Evolutionary conservation across 495 filamentous ascomycete species (phyloP).

Genomic region (Daldinia grandis): DNA sequence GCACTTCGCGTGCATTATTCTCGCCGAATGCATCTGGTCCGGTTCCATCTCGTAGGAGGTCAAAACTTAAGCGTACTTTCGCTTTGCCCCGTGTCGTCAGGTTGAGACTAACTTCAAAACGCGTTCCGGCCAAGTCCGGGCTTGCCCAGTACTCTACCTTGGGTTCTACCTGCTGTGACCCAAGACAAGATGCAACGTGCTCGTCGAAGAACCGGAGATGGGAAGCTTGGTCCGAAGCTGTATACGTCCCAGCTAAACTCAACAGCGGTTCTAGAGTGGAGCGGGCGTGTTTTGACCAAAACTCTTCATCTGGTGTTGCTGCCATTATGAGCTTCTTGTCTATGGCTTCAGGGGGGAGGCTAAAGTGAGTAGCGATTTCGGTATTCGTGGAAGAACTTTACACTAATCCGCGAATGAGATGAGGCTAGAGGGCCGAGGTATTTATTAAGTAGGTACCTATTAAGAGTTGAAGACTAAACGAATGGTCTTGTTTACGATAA

Average conservation of each 20-base stretch:
- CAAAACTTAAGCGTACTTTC: conserved; percentile 2
- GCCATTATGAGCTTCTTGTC: neutral
- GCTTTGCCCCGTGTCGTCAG: conserved; percentile 3
- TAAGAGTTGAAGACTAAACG: neutral
- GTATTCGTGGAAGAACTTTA: neutral
- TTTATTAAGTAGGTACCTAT: neutral
- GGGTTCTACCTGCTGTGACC: neutral
- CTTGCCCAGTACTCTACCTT: neutral
- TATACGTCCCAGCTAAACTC: conserved; percentile 11
- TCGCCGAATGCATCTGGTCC: conserved; percentile 5
- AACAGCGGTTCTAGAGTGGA: conserved; percentile 1
- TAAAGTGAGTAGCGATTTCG: neutral
- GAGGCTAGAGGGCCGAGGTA: neutral
- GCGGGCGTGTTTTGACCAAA: conserved; percentile 10
- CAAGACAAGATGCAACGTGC: conserved; percentile 7
- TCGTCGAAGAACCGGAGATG: conserved; percentile 17
- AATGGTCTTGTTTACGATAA: neutral
- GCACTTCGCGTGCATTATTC: conserved; percentile 1
- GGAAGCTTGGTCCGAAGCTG: conserved; percentile 4
- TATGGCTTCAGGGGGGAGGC: neutral
- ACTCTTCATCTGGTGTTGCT: neutral
- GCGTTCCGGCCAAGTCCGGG: conserved; percentile 3
- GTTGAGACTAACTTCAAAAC: conserved; percentile 10
- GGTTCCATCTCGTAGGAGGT: conserved; percentile 1
- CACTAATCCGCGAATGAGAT: neutral